Conservation (phyloP, 176 grass and related monocot species). For the Typha latifolia region DNA sequence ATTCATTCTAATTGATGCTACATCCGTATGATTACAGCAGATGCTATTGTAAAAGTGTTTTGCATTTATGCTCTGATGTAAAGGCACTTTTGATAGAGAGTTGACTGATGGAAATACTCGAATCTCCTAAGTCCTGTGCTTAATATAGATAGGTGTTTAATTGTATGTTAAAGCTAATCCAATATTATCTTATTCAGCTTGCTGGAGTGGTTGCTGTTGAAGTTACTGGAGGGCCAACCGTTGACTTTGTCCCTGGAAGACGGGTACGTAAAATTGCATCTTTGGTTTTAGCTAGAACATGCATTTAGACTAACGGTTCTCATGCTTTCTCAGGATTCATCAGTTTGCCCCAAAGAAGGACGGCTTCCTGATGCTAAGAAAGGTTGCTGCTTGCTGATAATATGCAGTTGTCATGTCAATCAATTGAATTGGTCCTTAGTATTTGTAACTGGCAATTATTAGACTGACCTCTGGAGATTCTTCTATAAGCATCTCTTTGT, state of each 20-base stretch:
- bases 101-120: no score
- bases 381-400: constrained; percentile 33
- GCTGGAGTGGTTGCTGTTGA: constrained; percentile 93
- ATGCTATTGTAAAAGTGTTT: no score
- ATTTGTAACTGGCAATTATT: background rate
- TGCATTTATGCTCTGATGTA: no score
- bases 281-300: background rate
- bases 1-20: no score
- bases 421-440: background rate
- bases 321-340: constrained; percentile 66
- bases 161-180: background rate
- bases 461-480: background rate
- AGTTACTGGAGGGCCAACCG: constrained; percentile 77
- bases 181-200: constrained; percentile 46
- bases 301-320: constrained; percentile 10
- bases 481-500: background rate
- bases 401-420: background rate
- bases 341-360: constrained; percentile 78
- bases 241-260: constrained; percentile 86
- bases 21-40: no score
- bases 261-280: constrained; percentile 29
- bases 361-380: constrained; percentile 86
- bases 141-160: background rate
- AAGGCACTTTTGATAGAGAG: no score
- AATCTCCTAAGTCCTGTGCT: no score